These are phyloP conservation scores for Helenozyma baotianmanensis DNA, from an alignment of 805 yeast genomes.

Conservation along the genomic window DNA sequence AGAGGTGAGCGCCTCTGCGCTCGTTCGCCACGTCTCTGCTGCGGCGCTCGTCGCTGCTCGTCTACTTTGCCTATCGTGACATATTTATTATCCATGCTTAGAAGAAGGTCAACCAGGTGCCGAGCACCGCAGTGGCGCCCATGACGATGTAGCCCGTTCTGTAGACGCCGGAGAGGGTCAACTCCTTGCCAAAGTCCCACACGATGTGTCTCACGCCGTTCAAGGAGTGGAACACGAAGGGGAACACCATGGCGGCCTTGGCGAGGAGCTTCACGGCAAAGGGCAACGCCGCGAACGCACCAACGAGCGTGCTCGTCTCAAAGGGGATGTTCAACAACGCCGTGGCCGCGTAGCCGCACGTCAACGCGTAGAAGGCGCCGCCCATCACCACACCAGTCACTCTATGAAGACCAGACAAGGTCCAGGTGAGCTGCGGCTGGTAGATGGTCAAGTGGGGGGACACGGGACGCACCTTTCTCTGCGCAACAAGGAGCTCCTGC, in stretches of 20 bases:
- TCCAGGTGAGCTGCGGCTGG: constrained; percentile 85
- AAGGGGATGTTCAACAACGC: constrained; percentile 53
- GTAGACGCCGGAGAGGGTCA: constrained; percentile 83
- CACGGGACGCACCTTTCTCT: constrained; percentile 81
- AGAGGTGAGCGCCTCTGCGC: constrained; percentile 1
- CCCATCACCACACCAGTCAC: constrained; percentile 83
- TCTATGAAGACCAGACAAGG: constrained; percentile 79
- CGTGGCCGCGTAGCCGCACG: constrained; percentile 69
- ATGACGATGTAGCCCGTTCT: constrained; percentile 84
- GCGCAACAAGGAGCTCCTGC: constrained; percentile 65
- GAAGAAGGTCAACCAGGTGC: constrained; percentile 53
- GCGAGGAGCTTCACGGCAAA: constrained; percentile 52
- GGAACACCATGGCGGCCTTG: constrained; percentile 71
- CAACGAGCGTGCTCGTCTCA: constrained; percentile 50
- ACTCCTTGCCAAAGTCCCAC: constrained; percentile 86
- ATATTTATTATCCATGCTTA: too few species aligned
- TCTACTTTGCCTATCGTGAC: too few species aligned
- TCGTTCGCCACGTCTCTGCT: too few species aligned
- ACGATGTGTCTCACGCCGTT: constrained; percentile 90
- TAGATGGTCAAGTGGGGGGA: constrained; percentile 90
- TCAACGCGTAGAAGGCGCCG: constrained; percentile 69
- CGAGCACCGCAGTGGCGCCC: constrained; percentile 55
- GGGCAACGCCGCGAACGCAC: constrained; percentile 61
- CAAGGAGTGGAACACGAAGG: constrained; percentile 80
- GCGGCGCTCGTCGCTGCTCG: too few species aligned